phyloP scores from a whole-genome alignment of 169 alveolate species.

The Babesia microti region DNA sequence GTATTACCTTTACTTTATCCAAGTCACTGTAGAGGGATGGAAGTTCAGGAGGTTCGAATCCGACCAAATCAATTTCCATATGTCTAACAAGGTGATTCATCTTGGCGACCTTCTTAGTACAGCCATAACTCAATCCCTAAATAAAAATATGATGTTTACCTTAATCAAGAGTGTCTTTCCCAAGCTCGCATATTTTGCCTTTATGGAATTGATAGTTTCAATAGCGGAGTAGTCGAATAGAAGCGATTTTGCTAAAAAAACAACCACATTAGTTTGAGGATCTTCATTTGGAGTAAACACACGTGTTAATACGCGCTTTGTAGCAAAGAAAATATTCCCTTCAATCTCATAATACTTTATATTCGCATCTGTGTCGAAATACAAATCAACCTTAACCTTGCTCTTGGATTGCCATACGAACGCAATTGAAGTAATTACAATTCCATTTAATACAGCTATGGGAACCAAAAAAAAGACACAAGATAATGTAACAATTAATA shows the following conservation, averaged over 20 bases:
- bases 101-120: conserved; percentile 71
- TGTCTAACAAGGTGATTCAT: conserved; percentile 64
- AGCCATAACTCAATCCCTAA: conserved; percentile 70
- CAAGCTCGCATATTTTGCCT: conserved; percentile 39
- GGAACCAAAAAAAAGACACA: conserved; percentile 59
- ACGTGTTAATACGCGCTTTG: conserved; percentile 60
- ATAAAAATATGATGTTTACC: conserved; percentile 17
- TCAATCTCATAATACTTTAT: conserved; percentile 69
- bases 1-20: conserved; percentile 1
- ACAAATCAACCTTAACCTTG: conserved; percentile 62
- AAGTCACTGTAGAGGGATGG: conserved; percentile 53
- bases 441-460: conserved; percentile 59
- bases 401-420: conserved; percentile 71
- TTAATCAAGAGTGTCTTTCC: conserved; percentile 46
- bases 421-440: conserved; percentile 58
- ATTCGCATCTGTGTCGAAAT: conserved; percentile 57
- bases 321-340: conserved; percentile 66
- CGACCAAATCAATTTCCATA: conserved; percentile 66
- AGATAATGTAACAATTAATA: conserved; percentile 56
- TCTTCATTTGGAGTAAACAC: conserved; percentile 60
- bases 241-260: conserved; percentile 55
- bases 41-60: conserved; percentile 62
- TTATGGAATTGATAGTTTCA: conserved; percentile 62
- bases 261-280: conserved; percentile 60
- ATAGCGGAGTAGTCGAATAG: conserved; percentile 70